Conservation (phyloP, 2,329 filamentous ascomycete species). For the Botrytis aclada region DNA sequence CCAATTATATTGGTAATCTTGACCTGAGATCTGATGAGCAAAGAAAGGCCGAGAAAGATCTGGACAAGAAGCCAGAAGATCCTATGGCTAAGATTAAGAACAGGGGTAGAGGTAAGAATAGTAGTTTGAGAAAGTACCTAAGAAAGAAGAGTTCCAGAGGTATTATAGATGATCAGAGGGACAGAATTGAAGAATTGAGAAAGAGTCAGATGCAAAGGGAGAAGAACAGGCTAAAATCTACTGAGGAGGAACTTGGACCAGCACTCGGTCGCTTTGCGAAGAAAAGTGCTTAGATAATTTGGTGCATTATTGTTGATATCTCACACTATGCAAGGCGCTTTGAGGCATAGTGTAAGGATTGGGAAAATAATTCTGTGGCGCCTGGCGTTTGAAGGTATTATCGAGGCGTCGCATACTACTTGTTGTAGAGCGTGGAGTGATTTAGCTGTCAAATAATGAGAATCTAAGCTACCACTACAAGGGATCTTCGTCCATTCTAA, state of each 20-base stretch:
- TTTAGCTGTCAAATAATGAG: background rate
- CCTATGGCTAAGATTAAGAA: constrained; percentile 66
- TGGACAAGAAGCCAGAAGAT: constrained; percentile 65
- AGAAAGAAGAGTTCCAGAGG: constrained; percentile 91
- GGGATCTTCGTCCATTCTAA: background rate
- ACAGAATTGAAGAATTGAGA: constrained; percentile 81
- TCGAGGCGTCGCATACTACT: background rate
- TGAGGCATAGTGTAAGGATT: background rate
- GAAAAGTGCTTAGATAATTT: constrained; percentile 46
- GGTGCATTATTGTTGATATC: background rate
- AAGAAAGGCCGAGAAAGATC: constrained; percentile 71
- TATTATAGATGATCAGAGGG: constrained; percentile 90
- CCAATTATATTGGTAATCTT: constrained; percentile 84
- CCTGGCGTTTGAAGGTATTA: constrained; percentile 14
- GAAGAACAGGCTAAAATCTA: constrained; percentile 63
- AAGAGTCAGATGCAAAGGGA: constrained; percentile 65
- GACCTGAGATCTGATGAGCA: constrained; percentile 79
- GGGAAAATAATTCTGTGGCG: constrained; percentile 4
- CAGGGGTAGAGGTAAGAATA: constrained; percentile 83
- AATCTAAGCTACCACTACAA: background rate
- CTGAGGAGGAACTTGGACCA: constrained; percentile 74
- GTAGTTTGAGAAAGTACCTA: constrained; percentile 80
- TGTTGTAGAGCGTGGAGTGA: background rate
- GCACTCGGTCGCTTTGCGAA: constrained; percentile 81
- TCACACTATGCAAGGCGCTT: constrained; percentile 10